A percentile compares a stretch with the other conserved stretches of the same genome.
phyloP scores from a whole-genome alignment of 2,329 filamentous ascomycete genomes.

The Aureobasidium sp. region DNA sequence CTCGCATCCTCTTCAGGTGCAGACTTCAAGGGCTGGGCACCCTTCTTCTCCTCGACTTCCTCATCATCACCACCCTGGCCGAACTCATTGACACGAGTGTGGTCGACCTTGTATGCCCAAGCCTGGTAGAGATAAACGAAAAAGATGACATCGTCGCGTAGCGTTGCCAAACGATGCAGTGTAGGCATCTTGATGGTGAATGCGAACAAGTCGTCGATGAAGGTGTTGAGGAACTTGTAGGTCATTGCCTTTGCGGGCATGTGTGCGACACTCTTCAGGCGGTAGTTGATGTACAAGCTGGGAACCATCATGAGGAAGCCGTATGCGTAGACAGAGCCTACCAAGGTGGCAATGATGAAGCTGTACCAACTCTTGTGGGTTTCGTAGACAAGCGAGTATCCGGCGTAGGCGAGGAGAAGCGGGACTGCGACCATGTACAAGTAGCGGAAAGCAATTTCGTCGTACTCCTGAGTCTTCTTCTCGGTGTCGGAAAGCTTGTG shows the following conservation, averaged over 20 bases:
- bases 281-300: constrained; percentile 96
- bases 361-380: constrained; percentile 98
- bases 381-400: constrained; percentile 87
- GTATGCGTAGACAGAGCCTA: constrained; percentile 94
- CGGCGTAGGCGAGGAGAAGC: constrained; percentile 78
- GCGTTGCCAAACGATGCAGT: constrained; percentile 82
- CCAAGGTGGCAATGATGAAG: constrained; percentile 88
- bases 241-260: constrained; percentile 96
- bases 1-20: constrained; percentile 22
- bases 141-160: constrained; percentile 95
- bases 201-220: constrained; percentile 96
- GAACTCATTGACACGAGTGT: constrained; percentile 91
- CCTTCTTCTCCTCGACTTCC: constrained; percentile 48
- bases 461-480: constrained; percentile 97
- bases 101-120: constrained; percentile 88
- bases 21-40: constrained; percentile 33
- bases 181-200: constrained; percentile 99
- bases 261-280: constrained; percentile 82
- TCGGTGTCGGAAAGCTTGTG: constrained; percentile 92
- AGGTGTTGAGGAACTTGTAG: constrained; percentile 98
- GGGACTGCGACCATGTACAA: constrained; percentile 90
- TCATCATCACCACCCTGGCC: constrained; percentile 90
- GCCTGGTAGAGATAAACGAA: constrained; percentile 95
- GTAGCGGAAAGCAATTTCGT: constrained; percentile 95
- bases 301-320: constrained; percentile 99